Evolutionary conservation across 2,329 filamentous ascomycete genomes (phyloP), one percentile per base, ranked within the genome.

Genomic region (Ceratocystis ficicola): DNA sequence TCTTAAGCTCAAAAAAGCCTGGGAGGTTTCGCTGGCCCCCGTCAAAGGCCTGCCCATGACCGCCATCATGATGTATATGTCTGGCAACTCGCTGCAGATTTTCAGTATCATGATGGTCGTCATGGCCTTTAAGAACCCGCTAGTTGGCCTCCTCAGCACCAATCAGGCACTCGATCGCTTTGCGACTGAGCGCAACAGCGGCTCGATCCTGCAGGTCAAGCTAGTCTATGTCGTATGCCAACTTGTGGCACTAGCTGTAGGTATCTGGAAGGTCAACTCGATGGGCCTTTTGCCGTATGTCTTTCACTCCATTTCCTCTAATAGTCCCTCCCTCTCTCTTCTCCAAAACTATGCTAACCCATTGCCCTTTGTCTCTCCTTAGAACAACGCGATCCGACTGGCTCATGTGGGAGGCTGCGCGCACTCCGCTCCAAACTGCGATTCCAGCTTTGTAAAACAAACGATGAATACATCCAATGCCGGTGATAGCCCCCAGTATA

Each of bases 71-170:
- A 97, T 97, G 91, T 99, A 99, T 82, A 99, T 99, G 94, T 95
- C 93, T 41, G 94, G 94, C 72, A 99, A 97, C 78, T 91, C 90
- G 68, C 84, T 99, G 60, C 94, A 99, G 75, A 97, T 99, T 70
- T 99, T 99, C 80, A 95, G 89, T 77, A 97, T 99, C 77, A 97
- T 97, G 90, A 99, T 97, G 92, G 93, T 97, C 20, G 92, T 93
- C 72, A 97, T 96, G 88, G 86, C 95, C 59, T 99, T 99, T 82
- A 97, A 97, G 81, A 95, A 89, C 70, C 94, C 94, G 8, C 82
- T 99, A 68, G 84, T 90, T 76, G 94, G 92, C 44, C 78, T 97
- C 59, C 77, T 95, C 68, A 84, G 80, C 70, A 93, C 93, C 61
- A 91, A 94, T 73, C 83, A 86, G 73, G 89, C 89, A n/a, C 97